Evolutionary conservation across 1,284 basidiomycete genomes (phyloP), one percentile per base, ranked within the genome.

Genomic region (Meira miltonrushii): DNA sequence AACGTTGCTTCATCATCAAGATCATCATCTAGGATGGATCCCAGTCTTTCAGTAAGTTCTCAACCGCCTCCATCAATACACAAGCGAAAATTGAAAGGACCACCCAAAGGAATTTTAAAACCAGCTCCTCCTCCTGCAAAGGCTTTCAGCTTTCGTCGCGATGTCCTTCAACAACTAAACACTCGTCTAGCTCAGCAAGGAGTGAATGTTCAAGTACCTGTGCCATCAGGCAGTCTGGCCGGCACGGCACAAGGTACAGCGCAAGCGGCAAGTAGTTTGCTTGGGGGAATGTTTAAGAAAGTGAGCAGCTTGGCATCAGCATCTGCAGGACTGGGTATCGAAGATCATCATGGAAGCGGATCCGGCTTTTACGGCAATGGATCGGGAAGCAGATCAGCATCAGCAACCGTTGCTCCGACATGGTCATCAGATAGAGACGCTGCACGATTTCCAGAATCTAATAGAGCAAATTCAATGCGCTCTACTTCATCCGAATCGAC

Each of bases 151-250:
- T 66, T 69, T 57, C 71, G 72, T 19, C 54, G 70, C 47, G 73
- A 74, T 47, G 67, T 74, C 21, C 59, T 75, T 8, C 69, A 75
- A 47, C 66, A 58, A 52, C 62, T 77, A 57, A 76, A 77, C 53
- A 66, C 66, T 28, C 64, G 72, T 25, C 67, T 77, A 10, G 74
- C 75, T 7, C 74, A 75, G 54, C 69, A 73, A 37, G 74, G 74
- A n/a, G 67, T 77, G 33, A 68, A 71, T 48, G 64, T 76, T 5
- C 68, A 73, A 43, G 69, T 77, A 0, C 74, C 75, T 4, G 55
- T 74, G 13, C 69, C 69, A 1, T 65, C 67, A 47, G 59, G 58
- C 2, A 46, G 40, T 17, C 54, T 55, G 4, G 33, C 15, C 21
- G 51, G 28, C 5, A 43, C 54, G 25, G 55, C 39, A 2, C 21